A percentile compares a stretch with the other conserved stretches of the same genome.
Evolutionary conservation across 805 yeast genomes (phyloP).

Genomic region (Cyberlindnera euphorbiiphila): DNA sequence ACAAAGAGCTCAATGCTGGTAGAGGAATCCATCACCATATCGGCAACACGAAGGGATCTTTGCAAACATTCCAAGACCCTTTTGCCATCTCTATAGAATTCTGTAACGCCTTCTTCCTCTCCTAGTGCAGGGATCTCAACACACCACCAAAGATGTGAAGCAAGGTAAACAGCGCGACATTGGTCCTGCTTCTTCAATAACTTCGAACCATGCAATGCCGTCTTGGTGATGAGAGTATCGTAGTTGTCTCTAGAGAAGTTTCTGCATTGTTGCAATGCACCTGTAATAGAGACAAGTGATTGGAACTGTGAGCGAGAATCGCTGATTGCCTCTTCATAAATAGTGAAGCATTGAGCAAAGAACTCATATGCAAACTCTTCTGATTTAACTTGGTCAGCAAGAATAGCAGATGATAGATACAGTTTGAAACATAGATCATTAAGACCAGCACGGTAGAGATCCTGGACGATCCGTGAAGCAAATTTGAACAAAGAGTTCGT

Average conservation of each 20-base stretch:
- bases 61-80: slow-evolving; percentile 89
- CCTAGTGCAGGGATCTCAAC: slow-evolving; percentile 51
- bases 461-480: slow-evolving; percentile 64
- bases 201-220: slow-evolving; percentile 85
- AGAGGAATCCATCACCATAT: slow-evolving; percentile 80
- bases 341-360: slow-evolving; percentile 80
- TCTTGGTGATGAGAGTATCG: slow-evolving; percentile 76
- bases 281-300: slow-evolving; percentile 46
- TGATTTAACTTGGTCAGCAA: slow-evolving; percentile 73
- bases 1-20: slow-evolving; percentile 79
- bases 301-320: slow-evolving; percentile 53
- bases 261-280: slow-evolving; percentile 48
- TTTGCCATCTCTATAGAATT: slow-evolving; percentile 49
- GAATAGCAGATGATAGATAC: slow-evolving; percentile 61
- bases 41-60: slow-evolving; percentile 84
- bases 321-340: slow-evolving; percentile 65
- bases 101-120: slow-evolving; percentile 41
- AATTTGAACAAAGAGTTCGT: slow-evolving; percentile 57
- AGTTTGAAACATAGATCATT: slow-evolving; percentile 38
- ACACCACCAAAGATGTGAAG: slow-evolving; percentile 95
- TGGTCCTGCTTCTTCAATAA: slow-evolving; percentile 90
- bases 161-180: slow-evolving; percentile 82
- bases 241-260: slow-evolving; percentile 62
- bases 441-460: slow-evolving; percentile 45
- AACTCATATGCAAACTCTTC: slow-evolving; percentile 82